These are phyloP conservation scores for Xylaria multiplex DNA, from an alignment of 2,329 filamentous ascomycete genomes.

Conservation along the genomic window DNA sequence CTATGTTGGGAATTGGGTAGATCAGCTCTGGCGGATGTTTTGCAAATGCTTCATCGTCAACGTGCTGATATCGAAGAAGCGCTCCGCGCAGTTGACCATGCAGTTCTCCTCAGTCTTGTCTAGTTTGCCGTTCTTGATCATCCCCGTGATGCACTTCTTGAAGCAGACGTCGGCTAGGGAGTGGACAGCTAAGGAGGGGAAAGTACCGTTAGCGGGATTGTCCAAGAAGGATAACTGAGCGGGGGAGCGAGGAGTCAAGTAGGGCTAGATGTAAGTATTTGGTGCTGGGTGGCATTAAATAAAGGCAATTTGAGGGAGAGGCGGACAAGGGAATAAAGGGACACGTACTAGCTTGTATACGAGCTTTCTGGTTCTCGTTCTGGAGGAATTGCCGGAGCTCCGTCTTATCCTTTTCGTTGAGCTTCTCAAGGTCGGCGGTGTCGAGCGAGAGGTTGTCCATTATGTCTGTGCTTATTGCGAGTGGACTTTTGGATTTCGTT, in stretches of 20 bases:
- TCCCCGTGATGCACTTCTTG: constrained; percentile 87
- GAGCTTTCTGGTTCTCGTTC: constrained; percentile 87
- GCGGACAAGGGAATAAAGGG: too few relatives aligned
- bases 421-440: constrained; percentile 74
- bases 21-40: constrained; percentile 56
- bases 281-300: not conserved
- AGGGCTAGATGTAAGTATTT: too few relatives aligned
- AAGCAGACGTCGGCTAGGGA: constrained; percentile 81
- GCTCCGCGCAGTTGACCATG: constrained; percentile 90
- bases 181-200: constrained; percentile 59
- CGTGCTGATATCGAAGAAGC: constrained; percentile 90
- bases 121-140: constrained; percentile 76
- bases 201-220: not conserved
- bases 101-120: constrained; percentile 84
- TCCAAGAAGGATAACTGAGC: not conserved
- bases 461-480: constrained; percentile 7
- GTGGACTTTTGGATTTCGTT: not conserved
- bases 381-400: constrained; percentile 88
- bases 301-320: not conserved
- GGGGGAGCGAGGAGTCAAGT: not conserved
- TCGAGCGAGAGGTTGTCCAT: constrained; percentile 52
- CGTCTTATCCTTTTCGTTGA: constrained; percentile 83
- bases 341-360: constrained; percentile 69
- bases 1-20: not conserved
- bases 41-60: constrained; percentile 88